These are phyloP conservation scores for Selenicereus undatus DNA, from an alignment of 148 eudicot genomes.

Conservation along the genomic window DNA sequence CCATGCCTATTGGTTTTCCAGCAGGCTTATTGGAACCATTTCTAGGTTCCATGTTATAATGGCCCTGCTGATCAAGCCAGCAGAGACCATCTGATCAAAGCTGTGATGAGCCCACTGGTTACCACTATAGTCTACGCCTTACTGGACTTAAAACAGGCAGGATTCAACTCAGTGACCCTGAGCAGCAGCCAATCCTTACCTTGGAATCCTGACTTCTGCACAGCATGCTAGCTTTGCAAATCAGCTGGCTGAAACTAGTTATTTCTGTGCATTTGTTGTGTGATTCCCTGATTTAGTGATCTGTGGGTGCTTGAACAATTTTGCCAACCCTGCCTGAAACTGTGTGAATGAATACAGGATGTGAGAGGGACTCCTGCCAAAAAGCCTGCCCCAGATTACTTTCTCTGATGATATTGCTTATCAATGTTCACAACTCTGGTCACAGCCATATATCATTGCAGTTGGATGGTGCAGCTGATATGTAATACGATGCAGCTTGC, in stretches of 20 bases:
- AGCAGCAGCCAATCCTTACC: too few species aligned
- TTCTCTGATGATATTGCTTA: conserved; percentile 43
- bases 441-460: conserved; percentile 7
- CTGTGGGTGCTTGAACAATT: background rate
- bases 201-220: too few species aligned
- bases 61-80: background rate
- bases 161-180: too few species aligned
- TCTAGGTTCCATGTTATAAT: background rate
- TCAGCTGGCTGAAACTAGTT: too few species aligned
- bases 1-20: too few species aligned
- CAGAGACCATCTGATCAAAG: background rate
- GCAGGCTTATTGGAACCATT: too few species aligned
- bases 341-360: conserved; percentile 53
- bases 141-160: too few species aligned
- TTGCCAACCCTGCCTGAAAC: background rate
- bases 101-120: background rate
- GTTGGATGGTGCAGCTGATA: conserved; percentile 14
- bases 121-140: background rate
- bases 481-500: conserved; percentile 4
- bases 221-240: too few species aligned
- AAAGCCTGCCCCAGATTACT: conserved; percentile 92
- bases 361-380: conserved; percentile 88
- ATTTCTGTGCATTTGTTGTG: background rate
- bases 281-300: background rate
- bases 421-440: background rate